These are phyloP conservation scores for Nakazawaea anatomiae DNA, from an alignment of 805 yeast genomes.

Conservation along the genomic window DNA sequence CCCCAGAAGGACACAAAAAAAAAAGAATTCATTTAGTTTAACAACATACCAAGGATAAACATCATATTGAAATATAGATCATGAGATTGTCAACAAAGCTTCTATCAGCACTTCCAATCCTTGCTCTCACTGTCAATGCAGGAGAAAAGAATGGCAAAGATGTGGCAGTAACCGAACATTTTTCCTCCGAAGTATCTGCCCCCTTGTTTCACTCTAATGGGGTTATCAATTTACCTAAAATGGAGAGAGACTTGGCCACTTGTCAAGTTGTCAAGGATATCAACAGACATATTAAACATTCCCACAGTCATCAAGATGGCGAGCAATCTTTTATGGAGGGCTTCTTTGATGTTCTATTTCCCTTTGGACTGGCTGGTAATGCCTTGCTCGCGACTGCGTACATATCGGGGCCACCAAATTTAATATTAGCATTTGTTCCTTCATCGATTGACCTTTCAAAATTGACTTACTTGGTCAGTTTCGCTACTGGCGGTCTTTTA, in stretches of 20 bases:
- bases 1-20: background rate
- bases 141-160: background rate
- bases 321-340: conserved; percentile 26
- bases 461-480: conserved; percentile 52
- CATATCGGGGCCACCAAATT: conserved; percentile 61
- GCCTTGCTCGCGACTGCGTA: conserved; percentile 58
- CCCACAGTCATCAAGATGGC: conserved; percentile 5
- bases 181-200: background rate
- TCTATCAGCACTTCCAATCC: background rate
- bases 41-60: too few species aligned
- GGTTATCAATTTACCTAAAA: conserved; percentile 31
- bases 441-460: conserved; percentile 45
- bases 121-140: background rate
- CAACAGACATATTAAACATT: conserved; percentile 18
- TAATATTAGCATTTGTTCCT: conserved; percentile 51
- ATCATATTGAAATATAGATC: background rate
- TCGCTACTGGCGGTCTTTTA: conserved; percentile 71
- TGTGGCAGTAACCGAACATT: background rate
- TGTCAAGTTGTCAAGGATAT: conserved; percentile 36
- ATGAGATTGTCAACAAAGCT: background rate
- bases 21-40: background rate
- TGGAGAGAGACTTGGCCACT: conserved; percentile 22
- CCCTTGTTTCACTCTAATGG: conserved; percentile 33
- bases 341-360: conserved; percentile 38
- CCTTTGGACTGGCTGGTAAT: conserved; percentile 54